Conservation (phyloP, 768 basidiomycete species). For the Phanerodontia chrysosporium region DNA sequence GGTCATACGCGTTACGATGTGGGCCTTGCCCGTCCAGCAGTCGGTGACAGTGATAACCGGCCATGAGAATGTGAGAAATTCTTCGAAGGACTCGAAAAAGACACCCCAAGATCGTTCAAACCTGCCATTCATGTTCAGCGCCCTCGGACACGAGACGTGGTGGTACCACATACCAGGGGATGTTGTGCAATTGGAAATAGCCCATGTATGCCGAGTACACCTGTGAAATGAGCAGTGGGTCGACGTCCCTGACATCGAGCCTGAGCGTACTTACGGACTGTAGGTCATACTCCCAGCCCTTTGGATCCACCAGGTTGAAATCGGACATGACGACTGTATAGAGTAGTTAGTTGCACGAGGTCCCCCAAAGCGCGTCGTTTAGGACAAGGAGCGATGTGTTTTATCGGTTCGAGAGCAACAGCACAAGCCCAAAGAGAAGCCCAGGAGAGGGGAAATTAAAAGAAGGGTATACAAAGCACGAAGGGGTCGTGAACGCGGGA, state of each 20-base stretch:
- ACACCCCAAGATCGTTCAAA: slow-evolving; percentile 79
- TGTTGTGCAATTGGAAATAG: slow-evolving; percentile 64
- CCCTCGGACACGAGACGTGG: not conserved
- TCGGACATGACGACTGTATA: slow-evolving; percentile 54
- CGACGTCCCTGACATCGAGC: not conserved
- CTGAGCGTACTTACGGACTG: slow-evolving; percentile 54
- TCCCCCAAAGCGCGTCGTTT: not conserved
- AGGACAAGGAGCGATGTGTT: not conserved
- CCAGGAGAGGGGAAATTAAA: not conserved
- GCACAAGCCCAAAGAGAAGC: not conserved
- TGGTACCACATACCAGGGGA: slow-evolving; percentile 51
- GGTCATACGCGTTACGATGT: slow-evolving; percentile 73
- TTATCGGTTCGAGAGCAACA: not conserved
- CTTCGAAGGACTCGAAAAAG: slow-evolving; percentile 73
- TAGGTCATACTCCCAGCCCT: slow-evolving; percentile 77
- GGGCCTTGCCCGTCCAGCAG: slow-evolving; percentile 62
- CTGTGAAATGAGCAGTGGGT: slow-evolving; percentile 21
- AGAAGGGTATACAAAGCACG: not conserved
- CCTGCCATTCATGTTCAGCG: slow-evolving; percentile 36
- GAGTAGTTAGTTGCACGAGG: not conserved
- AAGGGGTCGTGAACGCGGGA: not conserved
- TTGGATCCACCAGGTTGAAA: slow-evolving; percentile 69
- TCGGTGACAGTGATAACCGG: slow-evolving; percentile 78
- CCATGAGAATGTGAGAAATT: slow-evolving; percentile 80
- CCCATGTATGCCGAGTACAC: slow-evolving; percentile 77